Evolutionary conservation across 129 eudicot genomes (phyloP), one percentile per base, ranked within the genome.

Genomic region (Lactuca sativa): DNA sequence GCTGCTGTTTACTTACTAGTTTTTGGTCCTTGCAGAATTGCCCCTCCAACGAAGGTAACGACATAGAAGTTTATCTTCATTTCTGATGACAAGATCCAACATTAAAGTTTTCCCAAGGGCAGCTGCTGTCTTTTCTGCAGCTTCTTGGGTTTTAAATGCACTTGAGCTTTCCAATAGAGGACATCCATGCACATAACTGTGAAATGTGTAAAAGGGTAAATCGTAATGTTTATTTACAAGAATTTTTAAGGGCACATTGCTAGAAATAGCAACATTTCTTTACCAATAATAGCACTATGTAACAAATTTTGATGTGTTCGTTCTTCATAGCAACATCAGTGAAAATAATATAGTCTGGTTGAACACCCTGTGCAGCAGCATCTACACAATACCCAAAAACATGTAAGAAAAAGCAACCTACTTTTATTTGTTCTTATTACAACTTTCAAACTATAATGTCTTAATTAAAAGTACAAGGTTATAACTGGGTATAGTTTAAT

Each of bases 361-460:
- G 96, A 76, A 92, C 90, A 59, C 98, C 98, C 80, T 86, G 89
- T 44, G 96, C 91, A 53, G 96, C 95, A 66, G 96, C 98, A 89
- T 84, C 98, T 92, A 80, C 37, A 74, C 52, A 21, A 21, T 21
- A 21, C 21, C 21, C 21, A 21, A 21, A 21, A 21, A 21, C 21
- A 21, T 21, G 21, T 21, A 21, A 21, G 21, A 21, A 21, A 21
- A 21, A 21, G 21, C n/a, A n/a, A n/a, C n/a, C n/a, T n/a, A n/a
- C n/a, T n/a, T n/a, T n/a, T n/a, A n/a, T n/a, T n/a, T n/a, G n/a
- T n/a, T n/a, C n/a, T n/a, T n/a, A n/a, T n/a, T n/a, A n/a, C n/a
- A n/a, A n/a, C n/a, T n/a, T n/a, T n/a, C n/a, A n/a, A n/a, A n/a
- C n/a, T n/a, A n/a, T n/a, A n/a, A n/a, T n/a, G n/a, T n/a, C n/a